Evolutionary conservation across 148 eudicot genomes (phyloP), one percentile per base, ranked within the genome.

Genomic region (Rhododendron molle): DNA sequence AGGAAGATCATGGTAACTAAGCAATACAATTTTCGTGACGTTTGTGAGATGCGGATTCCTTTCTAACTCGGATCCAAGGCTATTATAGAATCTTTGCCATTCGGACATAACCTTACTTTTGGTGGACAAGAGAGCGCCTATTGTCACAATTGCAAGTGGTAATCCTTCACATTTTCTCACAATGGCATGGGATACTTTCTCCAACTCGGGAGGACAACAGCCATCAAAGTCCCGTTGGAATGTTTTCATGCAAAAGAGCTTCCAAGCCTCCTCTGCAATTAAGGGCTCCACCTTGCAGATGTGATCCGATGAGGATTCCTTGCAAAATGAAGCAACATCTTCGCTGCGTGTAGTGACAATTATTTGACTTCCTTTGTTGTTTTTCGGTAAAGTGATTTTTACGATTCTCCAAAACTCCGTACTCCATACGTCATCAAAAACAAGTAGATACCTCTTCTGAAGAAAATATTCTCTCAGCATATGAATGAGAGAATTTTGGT

Each of bases 131-230:
- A 67, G 73, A 67, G 73, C 62, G 0, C 78, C 62, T 10, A 83
- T 46, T 0, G 85, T 18, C 60, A 71, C 85, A 23, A 83, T 83
- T 0, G 85, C 85, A 79, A 79, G 81, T 36, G 81, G 81, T 8
- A 79, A 79, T 49, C 81, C 81, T 79, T 79, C 81, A 47, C 78
- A 83, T 65, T 46, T 67, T 26, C 32, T 67, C 0, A 67, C 73
- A 9, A 67, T 28, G 14, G 34, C 32, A 28, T 1, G 73, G 15
- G 73, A 67, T 26, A 67, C 34, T 26, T 26, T 26, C 73, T 26
- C 73, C 5, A 67, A 67, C 5, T 26, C 73, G 3, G 34, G 1
- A 26, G 73, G 73, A 67, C 73, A 67, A 26, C 5, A 0, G 10
- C 73, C 34, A 67, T 16, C 34, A 0, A 26, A 26, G 1, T 26